Base-by-base conservation (phyloP, 2,329 filamentous ascomycete species). In the Aspergillus ochraceoroseus region DNA sequence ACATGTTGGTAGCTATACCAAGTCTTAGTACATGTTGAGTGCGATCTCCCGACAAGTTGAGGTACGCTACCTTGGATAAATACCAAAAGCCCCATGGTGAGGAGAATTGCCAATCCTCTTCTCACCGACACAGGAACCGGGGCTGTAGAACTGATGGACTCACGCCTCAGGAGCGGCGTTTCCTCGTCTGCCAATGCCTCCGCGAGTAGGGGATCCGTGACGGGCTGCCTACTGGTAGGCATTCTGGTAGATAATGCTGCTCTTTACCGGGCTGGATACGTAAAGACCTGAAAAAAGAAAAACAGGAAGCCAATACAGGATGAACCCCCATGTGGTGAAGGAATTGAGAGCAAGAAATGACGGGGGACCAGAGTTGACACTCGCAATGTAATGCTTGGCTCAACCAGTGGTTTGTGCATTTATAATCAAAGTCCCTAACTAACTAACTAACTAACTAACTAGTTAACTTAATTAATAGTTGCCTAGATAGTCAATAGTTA, bases 1-100 rank as follows among this genome's bases (percentile, higher is more conserved):
- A 86, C 65, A 89, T 86, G 56, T 92, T 92, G 47, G 76, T 73
- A 11, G 74, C 73, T 74, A 43, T 32, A 23, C 15, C 31, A n/a
- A 14, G 29, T 28, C 40, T 22, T 19, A 34, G 29, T 14, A 9
- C 22, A 22, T 23, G 8, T n/a, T 12, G 2, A n/a, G n/a, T n/a
- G 5, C 5, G 7, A 29, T 38, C 13, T 18, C 11, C 34, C 26
- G 17, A 8, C 9, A 15, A 32, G 5, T 20, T 14, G 6, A 25
- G n/a, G 23, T 20, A 9, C 5, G 14, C 19, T 48, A 51, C 50
- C 37, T 30, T 52, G 50, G 13, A 47, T 51, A 18, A 52, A 52
- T 5, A 51, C 41, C 18, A 52, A 35, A 3, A 46, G 19, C 2
- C 50, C 50, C 39, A 48, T 51, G 4, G 48, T 22, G 2, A 44